Conservation (phyloP, 768 basidiomycete species). For the Boletus pseudo-olivaceus region DNA sequence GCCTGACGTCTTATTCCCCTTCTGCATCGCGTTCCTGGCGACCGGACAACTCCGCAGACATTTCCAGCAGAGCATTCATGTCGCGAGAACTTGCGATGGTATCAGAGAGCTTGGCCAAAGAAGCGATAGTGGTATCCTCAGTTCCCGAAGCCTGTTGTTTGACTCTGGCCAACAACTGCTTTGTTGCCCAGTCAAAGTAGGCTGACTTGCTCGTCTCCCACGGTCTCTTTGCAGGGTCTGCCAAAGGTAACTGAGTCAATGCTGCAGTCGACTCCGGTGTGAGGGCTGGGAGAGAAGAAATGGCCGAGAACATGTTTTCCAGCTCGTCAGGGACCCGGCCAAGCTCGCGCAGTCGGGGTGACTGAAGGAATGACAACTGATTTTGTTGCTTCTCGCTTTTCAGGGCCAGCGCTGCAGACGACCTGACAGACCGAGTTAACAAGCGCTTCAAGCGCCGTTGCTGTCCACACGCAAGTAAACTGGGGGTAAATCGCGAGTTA, state of each 20-base stretch:
- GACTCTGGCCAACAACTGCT: constrained; percentile 43
- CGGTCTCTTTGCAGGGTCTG: constrained; percentile 62
- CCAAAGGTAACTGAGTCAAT: constrained; percentile 28
- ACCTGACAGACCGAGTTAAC: constrained; percentile 49
- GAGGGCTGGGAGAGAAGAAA: constrained; percentile 49
- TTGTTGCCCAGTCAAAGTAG: constrained; percentile 75
- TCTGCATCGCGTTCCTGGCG: neutral
- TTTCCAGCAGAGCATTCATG: constrained; percentile 17
- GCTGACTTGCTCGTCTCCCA: constrained; percentile 78
- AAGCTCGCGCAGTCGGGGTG: constrained; percentile 39
- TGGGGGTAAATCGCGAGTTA: constrained; percentile 6
- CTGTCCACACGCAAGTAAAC: constrained; percentile 34
- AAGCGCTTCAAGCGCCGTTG: constrained; percentile 62
- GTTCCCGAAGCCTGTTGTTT: constrained; percentile 18
- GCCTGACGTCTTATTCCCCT: neutral
- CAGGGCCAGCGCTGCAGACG: constrained; percentile 42
- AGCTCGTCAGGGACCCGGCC: constrained; percentile 39
- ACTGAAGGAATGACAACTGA: constrained; percentile 43
- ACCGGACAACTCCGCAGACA: neutral
- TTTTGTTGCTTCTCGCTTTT: constrained; percentile 44
- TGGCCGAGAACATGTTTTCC: constrained; percentile 42
- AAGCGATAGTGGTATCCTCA: constrained; percentile 20
- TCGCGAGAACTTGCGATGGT: constrained; percentile 18
- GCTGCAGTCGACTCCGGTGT: constrained; percentile 39
- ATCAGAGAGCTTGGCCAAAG: constrained; percentile 18